Base-by-base conservation (phyloP, 345 rosid species). In the Eucalyptus victrix region DNA sequence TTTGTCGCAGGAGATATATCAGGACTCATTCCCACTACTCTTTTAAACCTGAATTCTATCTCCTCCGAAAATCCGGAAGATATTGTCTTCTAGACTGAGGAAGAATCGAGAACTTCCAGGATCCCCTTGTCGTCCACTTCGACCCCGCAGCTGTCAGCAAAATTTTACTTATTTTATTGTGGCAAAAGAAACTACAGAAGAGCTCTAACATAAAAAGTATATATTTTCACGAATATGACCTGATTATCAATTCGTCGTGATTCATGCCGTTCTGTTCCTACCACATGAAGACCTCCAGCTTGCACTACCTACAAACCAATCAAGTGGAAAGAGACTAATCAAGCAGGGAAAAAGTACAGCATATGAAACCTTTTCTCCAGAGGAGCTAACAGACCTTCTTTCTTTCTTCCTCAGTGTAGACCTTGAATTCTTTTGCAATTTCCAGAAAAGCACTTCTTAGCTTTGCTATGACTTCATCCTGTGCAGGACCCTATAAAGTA, bases 91-190 rank as follows among this genome's bases (percentile, higher is more conserved):
- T 88, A 97, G 99, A 94, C 99, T 97, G n/a, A 95, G 94, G 93
- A 97, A 97, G 92, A 97, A 97, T 89, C 98, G 98, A 60, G 99
- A 97, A 93, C 99, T 94, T 91, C 99, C 99, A 88, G 99, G 99
- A 91, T 96, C 99, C 72, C 99, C 99, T 91, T 97, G 99, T 88
- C 99, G 95, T 87, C 99, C 99, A 94, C 96, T 95, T 91, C 98
- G 93, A 60, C 99, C 99, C 87, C 99, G 98, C 87, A 97, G 94
- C 99, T 97, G 93, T 58, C 81, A 90, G 49, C 21, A 56, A 56
- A 44, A 21, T 9, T 37, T 21, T 80, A 6, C n/a, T 89, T 14
- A 21, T 60, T 45, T 30, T 32, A n/a, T 86, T 85, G 44, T 47
- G 15, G 30, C 86, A 8, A 49, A 89, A 40, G 37, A 60, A 42